A percentile compares a stretch with the other conserved stretches of the same genome.
These are phyloP conservation scores for Aspergillus sp. DNA, from an alignment of 2,329 filamentous ascomycete genomes.

Conservation along the genomic window DNA sequence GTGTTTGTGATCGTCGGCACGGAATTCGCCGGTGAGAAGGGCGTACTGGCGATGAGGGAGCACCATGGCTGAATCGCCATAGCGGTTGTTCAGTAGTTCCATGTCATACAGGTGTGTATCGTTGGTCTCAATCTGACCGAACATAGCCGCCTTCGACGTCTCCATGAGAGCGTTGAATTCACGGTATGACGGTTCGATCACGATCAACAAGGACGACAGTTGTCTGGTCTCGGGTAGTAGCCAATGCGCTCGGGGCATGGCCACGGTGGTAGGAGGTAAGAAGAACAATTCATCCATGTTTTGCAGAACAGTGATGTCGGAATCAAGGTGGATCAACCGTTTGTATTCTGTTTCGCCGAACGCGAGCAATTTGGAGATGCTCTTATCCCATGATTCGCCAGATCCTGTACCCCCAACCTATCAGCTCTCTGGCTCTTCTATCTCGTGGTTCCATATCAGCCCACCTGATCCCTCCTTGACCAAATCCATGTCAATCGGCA, in stretches of 20 bases:
- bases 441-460: constrained; percentile 3
- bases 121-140: constrained; percentile 21
- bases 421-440: background rate
- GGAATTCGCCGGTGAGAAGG: constrained; percentile 58
- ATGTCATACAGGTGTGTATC: constrained; percentile 49
- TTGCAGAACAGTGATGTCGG: constrained; percentile 57
- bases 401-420: constrained; percentile 11
- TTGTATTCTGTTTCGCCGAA: constrained; percentile 61
- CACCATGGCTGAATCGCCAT: constrained; percentile 51
- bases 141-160: constrained; percentile 16
- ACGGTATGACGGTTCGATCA: constrained; percentile 51
- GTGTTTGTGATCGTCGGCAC: constrained; percentile 44
- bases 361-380: constrained; percentile 61
- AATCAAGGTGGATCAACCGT: constrained; percentile 54
- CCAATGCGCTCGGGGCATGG: constrained; percentile 69
- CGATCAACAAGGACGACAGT: constrained; percentile 56
- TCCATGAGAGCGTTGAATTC: constrained; percentile 38
- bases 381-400: constrained; percentile 54
- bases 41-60: constrained; percentile 59
- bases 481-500: constrained; percentile 40
- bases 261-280: constrained; percentile 53
- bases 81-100: constrained; percentile 61
- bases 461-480: constrained; percentile 21
- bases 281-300: constrained; percentile 66
- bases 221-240: constrained; percentile 47